These are phyloP conservation scores for Vickermania ingenoplastis DNA, from an alignment of 208 protist species.

Conservation along the genomic window DNA sequence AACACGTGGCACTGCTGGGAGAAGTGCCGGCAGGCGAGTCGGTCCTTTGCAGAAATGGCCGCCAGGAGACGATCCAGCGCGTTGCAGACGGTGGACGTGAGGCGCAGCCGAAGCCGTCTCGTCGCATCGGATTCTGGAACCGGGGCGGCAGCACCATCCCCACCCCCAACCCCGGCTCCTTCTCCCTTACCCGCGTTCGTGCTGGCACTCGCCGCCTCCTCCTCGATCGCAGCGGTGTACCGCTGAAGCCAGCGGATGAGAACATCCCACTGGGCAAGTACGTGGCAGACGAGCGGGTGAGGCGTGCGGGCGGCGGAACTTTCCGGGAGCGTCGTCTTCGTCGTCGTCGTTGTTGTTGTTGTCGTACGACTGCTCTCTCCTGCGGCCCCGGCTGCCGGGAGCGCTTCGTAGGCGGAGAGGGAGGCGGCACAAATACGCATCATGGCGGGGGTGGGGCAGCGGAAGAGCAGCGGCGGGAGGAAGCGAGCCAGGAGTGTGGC, in stretches of 20 bases:
- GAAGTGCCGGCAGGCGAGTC: background rate
- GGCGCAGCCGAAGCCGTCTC: too few species aligned
- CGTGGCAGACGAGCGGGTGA: conserved; percentile 27
- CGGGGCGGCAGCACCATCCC: too few species aligned
- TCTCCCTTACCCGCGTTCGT: too few species aligned
- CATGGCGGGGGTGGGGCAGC: conserved; percentile 23
- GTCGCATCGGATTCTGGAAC: too few species aligned
- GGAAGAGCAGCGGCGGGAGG: conserved; percentile 49
- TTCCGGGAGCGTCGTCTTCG: conserved; percentile 10
- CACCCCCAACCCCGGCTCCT: too few species aligned
- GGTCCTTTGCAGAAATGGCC: background rate
- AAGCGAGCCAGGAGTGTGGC: conserved; percentile 13
- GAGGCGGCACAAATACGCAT: conserved; percentile 7
- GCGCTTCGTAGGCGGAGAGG: background rate
- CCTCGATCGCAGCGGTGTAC: too few species aligned
- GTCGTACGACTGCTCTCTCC: too few species aligned
- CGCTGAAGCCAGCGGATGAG: conserved; percentile 47
- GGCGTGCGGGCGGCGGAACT: conserved; percentile 14
- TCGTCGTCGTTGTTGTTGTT: too few species aligned
- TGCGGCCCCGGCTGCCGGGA: background rate
- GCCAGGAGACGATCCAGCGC: conserved; percentile 1
- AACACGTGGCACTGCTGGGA: conserved; percentile 7
- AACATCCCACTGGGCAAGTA: conserved; percentile 41
- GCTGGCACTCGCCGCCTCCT: too few species aligned
- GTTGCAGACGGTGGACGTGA: background rate